Evolutionary conservation across 176 grass and related monocot species (phyloP), one percentile per base, ranked within the genome.

Genomic region (Musa schizocarpa): DNA sequence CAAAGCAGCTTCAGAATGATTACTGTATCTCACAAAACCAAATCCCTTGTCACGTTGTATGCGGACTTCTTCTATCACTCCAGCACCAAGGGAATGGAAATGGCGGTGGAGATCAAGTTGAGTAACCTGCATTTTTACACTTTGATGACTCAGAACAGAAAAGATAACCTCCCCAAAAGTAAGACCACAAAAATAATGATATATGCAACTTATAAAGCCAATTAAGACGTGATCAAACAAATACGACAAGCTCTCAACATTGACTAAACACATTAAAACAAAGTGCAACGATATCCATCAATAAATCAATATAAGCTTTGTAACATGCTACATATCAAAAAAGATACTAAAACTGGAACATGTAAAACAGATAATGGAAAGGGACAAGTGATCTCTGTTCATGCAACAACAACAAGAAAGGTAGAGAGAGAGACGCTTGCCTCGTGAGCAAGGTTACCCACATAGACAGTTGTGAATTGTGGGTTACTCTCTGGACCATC

Each of bases 11-110:
- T 98, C 95, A 13, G 89, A 75, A 82, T 98, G 95, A 69, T 76
- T 98, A 67, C 84, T 93, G 82, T 86, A 98, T 75, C 95, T 88
- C 72, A 98, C 95, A 83, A 98, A 93, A 50, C 90, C 95, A 90
- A 98, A 98, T 2, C 95, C 90, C 80, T 98, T 98, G 54, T 98
- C 90, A 12, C 86, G 86, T 77, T 92, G 92, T 64, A 92, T 86
- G 22, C 95, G 88, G 54, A 98, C 95, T 50, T 98, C 95, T 77
- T 98, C 90, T 71, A 98, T 91, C 66, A 84, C 92, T 20, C 94
- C 94, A 80, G 81, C 90, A 52, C 81, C 85, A 9, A 98, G 86
- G 50, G 80, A 65, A 83, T 98, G 94, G 55, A 98, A 98, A 61
- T 91, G 76, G 16, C 91, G 75, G 82, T 98, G 94, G 52, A 98